Percentiles rank a stretch among this genome's conserved stretches.
Conservation (phyloP, 768 basidiomycete species). For the Hirschioporus abietinus region DNA sequence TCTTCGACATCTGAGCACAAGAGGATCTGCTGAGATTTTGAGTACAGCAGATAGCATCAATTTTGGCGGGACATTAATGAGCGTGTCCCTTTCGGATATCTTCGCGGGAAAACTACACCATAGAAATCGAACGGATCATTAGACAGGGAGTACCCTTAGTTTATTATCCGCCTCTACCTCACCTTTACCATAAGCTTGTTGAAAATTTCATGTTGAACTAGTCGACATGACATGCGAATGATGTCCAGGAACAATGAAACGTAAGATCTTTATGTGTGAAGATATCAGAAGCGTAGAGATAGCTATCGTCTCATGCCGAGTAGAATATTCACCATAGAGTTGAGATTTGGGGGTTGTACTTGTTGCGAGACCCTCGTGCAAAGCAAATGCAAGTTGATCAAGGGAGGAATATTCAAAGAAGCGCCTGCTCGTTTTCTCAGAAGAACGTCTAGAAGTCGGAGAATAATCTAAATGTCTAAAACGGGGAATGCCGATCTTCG, state of each 20-base stretch:
- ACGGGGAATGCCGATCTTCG: background rate
- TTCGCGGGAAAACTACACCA: background rate
- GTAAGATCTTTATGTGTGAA: background rate
- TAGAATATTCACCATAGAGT: background rate
- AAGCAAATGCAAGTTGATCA: background rate
- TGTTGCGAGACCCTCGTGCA: background rate
- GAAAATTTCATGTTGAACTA: background rate
- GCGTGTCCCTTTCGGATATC: background rate
- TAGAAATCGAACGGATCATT: background rate
- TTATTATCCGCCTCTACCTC: background rate
- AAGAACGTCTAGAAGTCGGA: background rate
- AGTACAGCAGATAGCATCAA: background rate
- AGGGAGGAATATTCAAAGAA: background rate
- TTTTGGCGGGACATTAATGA: background rate
- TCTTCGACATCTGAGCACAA: background rate
- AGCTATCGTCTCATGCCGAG: background rate
- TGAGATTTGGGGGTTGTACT: background rate
- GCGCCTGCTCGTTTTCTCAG: background rate
- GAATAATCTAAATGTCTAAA: background rate
- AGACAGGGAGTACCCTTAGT: background rate
- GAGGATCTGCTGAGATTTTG: background rate
- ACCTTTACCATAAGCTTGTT: background rate
- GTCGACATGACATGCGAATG: slow-evolving; percentile 1
- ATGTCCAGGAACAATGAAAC: background rate
- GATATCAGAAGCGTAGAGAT: background rate